A percentile compares a stretch with the other conserved stretches of the same genome.
Evolutionary conservation across 2,329 filamentous ascomycete species (phyloP).

Genomic region (Aureobasidium leucospermi): DNA sequence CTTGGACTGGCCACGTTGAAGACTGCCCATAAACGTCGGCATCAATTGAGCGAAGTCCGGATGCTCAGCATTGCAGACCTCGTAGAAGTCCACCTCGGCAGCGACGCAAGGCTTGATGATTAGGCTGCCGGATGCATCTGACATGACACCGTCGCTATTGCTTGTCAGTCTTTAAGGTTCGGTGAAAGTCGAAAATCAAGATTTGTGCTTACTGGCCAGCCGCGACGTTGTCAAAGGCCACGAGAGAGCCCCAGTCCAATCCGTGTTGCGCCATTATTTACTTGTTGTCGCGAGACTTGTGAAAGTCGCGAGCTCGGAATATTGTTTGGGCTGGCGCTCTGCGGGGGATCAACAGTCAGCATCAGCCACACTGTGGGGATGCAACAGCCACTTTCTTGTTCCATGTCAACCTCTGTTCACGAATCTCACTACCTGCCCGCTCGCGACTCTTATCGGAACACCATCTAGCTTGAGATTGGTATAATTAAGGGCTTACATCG

Average conservation of each 20-base stretch:
- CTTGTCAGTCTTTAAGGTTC: neutral
- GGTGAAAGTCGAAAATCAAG: no score
- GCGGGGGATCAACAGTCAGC: neutral
- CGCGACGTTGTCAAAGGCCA: conserved; percentile 67
- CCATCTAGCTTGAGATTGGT: no score
- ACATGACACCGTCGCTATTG: conserved; percentile 78
- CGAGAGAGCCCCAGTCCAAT: conserved; percentile 54
- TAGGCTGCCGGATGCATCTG: conserved; percentile 71
- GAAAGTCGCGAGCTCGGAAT: neutral
- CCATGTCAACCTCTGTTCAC: neutral
- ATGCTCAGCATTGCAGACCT: conserved; percentile 59
- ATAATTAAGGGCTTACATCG: no score
- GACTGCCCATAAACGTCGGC: conserved; percentile 75
- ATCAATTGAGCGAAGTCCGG: conserved; percentile 72
- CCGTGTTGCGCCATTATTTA: conserved; percentile 31
- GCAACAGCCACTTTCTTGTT: neutral
- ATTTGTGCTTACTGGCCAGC: conserved; percentile 69
- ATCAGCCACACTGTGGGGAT: neutral
- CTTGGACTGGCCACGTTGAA: conserved; percentile 51
- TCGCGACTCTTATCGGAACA: neutral
- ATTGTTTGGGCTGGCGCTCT: neutral
- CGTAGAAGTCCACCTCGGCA: conserved; percentile 84
- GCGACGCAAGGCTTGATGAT: conserved; percentile 92
- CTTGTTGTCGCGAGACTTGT: neutral
- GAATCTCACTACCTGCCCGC: neutral